phyloP scores from a whole-genome alignment of 2,329 filamentous ascomycete genomes.

The Colletotrichum noveboracense region DNA sequence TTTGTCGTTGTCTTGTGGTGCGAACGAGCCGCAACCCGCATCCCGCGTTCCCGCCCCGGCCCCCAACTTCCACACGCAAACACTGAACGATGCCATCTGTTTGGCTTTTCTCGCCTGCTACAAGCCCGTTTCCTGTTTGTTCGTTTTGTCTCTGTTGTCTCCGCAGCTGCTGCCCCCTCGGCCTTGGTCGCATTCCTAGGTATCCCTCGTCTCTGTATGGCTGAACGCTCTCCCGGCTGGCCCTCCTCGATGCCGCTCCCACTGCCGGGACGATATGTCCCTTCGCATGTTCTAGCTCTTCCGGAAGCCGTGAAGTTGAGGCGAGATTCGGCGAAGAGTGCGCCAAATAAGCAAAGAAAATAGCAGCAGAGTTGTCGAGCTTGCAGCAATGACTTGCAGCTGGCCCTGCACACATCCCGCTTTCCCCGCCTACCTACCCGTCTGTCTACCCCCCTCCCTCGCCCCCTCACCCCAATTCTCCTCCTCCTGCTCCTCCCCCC shows the following conservation, averaged over 20 bases:
- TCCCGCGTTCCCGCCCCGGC: background rate
- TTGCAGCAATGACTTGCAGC: slow-evolving; percentile 2
- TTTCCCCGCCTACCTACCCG: background rate
- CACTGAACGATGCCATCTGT: background rate
- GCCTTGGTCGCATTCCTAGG: background rate
- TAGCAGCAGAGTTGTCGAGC: background rate
- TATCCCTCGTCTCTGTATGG: background rate
- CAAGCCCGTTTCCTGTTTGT: background rate
- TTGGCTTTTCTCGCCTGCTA: background rate
- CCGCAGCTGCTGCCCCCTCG: background rate
- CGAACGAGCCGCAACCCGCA: background rate
- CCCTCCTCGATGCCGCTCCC: background rate
- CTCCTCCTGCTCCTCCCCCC: background rate
- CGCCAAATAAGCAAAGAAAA: background rate
- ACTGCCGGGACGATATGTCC: background rate
- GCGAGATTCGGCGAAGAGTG: background rate
- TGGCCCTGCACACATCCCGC: background rate
- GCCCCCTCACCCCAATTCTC: background rate
- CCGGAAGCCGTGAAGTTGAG: background rate
- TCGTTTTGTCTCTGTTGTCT: background rate
- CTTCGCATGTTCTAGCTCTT: background rate
- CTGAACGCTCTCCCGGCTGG: background rate
- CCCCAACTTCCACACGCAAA: background rate
- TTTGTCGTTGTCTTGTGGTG: background rate
- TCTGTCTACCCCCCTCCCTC: background rate